Evolutionary conservation across 2,329 filamentous ascomycete genomes (phyloP), one percentile per base, ranked within the genome.

Genomic region (Arthrobotrys sphaeroides): DNA sequence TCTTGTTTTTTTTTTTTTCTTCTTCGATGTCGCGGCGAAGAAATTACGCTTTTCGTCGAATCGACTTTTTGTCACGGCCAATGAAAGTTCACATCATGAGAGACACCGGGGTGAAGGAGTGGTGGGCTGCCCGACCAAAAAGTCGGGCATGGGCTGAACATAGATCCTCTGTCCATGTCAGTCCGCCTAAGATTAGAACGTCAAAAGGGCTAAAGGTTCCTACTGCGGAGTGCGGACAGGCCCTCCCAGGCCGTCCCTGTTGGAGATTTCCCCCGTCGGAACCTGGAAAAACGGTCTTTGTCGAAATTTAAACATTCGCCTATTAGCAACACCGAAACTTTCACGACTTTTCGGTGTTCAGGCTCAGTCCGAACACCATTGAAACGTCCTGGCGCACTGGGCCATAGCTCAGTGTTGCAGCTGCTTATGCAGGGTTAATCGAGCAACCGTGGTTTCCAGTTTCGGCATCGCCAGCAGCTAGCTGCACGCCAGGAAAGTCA

Each of bases 401-500:
- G n/a, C n/a, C n/a, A n/a, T n/a, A n/a, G 28, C 22, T 47, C 40
- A n/a, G 55, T 62, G 66, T 70, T 70, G 66, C 51, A 68, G 16
- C 12, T 5, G 20, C 13, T 64, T 36, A 53, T 69, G 65, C 65
- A 69, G 36, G 55, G 38, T 53, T 51, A 26, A 31, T 38, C 13
- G 24, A 16, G 38, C 31, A n/a, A n/a, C n/a, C n/a, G n/a, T n/a
- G n/a, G 59, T 51, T 53, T 69, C 65, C 40, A 53, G 43, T 40
- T 62, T 60, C 51, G 66, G 51, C 55, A 28, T 70, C 51, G 51
- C 66, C 43, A 57, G n/a, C n/a, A n/a, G n/a, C 28, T 5, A 24
- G 6, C 49, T 38, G 66, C 66, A 70, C 55, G 66, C 66, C 66
- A 70, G 55, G 57, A 70, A 70, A 55, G 55, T 31, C 40, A 62